Evolutionary conservation across 1,284 basidiomycete genomes (phyloP).

Genomic region (Schizophyllum amplum): DNA sequence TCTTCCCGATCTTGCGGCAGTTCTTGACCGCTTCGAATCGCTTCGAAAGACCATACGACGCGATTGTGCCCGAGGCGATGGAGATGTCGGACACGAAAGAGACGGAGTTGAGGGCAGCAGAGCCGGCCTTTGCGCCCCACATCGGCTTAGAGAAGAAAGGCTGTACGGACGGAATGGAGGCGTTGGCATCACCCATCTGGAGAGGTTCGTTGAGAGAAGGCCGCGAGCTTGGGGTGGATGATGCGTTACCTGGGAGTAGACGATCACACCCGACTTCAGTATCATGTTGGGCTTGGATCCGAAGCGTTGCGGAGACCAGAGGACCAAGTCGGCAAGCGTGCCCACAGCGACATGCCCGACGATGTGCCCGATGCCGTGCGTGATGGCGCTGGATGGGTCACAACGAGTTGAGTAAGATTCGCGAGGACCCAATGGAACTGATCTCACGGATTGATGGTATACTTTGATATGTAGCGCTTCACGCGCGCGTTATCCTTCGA

Average conservation of each 20-base stretch:
- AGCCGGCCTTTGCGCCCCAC: slow-evolving; percentile 76
- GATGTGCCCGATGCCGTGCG: slow-evolving; percentile 86
- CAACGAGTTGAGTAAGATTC: slow-evolving; percentile 5
- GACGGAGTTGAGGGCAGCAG: slow-evolving; percentile 76
- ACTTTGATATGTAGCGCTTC: slow-evolving; percentile 94
- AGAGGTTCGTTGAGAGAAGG: neutral
- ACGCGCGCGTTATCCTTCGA: slow-evolving; percentile 89
- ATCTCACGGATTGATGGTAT: slow-evolving; percentile 93
- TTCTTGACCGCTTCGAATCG: slow-evolving; percentile 67
- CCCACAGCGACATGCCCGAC: slow-evolving; percentile 83
- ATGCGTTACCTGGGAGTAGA: slow-evolving; percentile 68
- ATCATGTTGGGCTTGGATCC: slow-evolving; percentile 90
- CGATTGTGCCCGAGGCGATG: slow-evolving; percentile 53
- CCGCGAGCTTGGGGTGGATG: neutral
- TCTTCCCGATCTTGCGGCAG: slow-evolving; percentile 75
- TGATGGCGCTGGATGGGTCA: slow-evolving; percentile 65
- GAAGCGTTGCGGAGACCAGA: slow-evolving; percentile 93
- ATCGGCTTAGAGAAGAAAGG: slow-evolving; percentile 81
- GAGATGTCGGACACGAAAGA: slow-evolving; percentile 81
- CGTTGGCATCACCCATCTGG: slow-evolving; percentile 91
- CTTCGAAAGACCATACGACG: slow-evolving; percentile 72
- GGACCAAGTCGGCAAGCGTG: slow-evolving; percentile 85
- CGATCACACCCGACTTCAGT: slow-evolving; percentile 91
- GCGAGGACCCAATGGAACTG: slow-evolving; percentile 1
- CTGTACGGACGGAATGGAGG: slow-evolving; percentile 89